Base-by-base conservation (phyloP, 2,329 filamentous ascomycete species). In the Dactylellina sp. region DNA sequence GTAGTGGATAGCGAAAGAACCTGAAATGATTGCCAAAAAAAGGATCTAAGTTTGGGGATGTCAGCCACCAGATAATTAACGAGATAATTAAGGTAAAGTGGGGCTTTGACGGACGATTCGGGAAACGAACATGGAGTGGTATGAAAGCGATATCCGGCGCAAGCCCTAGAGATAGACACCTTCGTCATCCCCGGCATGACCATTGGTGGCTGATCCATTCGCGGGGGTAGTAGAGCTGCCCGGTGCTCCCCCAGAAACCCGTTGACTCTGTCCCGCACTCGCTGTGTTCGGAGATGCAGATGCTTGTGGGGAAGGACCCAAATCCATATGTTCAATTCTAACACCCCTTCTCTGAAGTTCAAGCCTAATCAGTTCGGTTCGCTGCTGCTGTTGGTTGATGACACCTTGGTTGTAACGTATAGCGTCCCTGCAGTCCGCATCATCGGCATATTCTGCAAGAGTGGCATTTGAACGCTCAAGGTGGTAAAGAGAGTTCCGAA, bases 401-500 rank as follows among this genome's bases (percentile, higher is more conserved):
- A 75, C 70, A 39, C 70, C 62, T 11, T 49, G 32, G 49, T 75
- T 75, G 18, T 75, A 66, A 0, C 49, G 47, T 9, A 75, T 68
- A 5, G 70, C 70, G n/a, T 75, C 70, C 37, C 62, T 75, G 62
- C 70, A 75, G 37, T 66, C 70, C 20, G 61, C 61, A 32, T 75
- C 70, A 20, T 75, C 70, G 7, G 70, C 61, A 25, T 66, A 75
- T 47, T 75, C 70, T 5, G 50, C 56, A 22, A 75, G 70, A 2
- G 61, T 66, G 20, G 40, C 40, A 35, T 79, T 78, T 7, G 75
- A 76, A 14, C 77, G 77, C 49, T 71, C 64, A n/a, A 79, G 76
- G 18, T 79, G 77, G 42, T 76, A 78, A 40, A 79, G 60, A 9
- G 76, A 77, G 57, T 77, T 77, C n/a, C 77, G 74, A 12, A 79